Evolutionary conservation across 257 asterid species (phyloP).

Genomic region (Rhazya stricta): DNA sequence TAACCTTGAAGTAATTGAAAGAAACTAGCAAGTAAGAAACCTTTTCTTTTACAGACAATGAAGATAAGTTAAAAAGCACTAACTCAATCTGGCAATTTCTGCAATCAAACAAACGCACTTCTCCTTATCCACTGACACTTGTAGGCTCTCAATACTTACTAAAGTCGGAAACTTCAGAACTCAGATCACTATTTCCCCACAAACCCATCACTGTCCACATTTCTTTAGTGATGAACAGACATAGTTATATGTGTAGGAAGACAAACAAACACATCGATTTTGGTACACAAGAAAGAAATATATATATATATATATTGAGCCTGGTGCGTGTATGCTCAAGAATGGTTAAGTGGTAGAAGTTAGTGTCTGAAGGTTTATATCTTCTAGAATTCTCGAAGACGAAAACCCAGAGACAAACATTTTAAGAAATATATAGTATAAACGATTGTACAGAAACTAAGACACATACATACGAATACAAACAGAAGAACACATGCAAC

Average conservation of each 20-base stretch:
- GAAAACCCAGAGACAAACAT: constrained; percentile 13
- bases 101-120: constrained; percentile 4
- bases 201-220: background rate
- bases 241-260: constrained; percentile 3
- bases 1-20: background rate
- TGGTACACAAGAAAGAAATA: background rate
- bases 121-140: constrained; percentile 3
- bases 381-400: constrained; percentile 35
- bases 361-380: constrained; percentile 50
- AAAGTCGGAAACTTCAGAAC: constrained; percentile 14
- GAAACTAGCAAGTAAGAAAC: background rate
- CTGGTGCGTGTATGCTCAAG: constrained; percentile 1
- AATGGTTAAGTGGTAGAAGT: constrained; percentile 18
- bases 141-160: background rate
- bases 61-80: background rate
- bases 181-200: constrained; percentile 8
- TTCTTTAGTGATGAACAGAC: background rate
- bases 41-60: constrained; percentile 2
- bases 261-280: constrained; percentile 12
- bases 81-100: constrained; percentile 7
- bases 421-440: background rate
- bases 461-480: constrained; percentile 3
- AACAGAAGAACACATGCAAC: constrained; percentile 24
- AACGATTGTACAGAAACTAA: background rate
- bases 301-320: background rate